Base-by-base conservation (phyloP, 176 grass and related monocot species). In the Oryza coarctata region DNA sequence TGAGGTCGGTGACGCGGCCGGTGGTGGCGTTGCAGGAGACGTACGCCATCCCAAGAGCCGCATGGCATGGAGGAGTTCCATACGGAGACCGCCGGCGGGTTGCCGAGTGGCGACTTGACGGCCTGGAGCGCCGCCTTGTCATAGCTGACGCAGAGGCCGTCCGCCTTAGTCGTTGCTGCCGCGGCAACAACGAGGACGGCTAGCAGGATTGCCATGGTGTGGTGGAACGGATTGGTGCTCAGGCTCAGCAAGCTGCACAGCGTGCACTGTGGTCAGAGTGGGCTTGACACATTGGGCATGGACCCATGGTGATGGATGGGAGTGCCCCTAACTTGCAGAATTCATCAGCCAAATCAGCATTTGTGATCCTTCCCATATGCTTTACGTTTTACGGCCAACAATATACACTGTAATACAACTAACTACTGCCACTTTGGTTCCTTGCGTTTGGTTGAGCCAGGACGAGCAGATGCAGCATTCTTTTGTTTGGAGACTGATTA, bases 11-110 rank as follows among this genome's bases (percentile, higher is more conserved):
- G 39, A 88, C 85, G 50, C 88, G 82, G 27, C 82, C 88, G 3
- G 82, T 86, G 18, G 82, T 73, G 70, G 78, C 25, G 49, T 90
- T 41, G 82, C 91, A 94, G 29, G 67, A 62, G 36, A 94, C 31
- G n/a, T n/a, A n/a, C n/a, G 65, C 91, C 91, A 0, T 70, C 2
- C 91, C 91, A 94, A 3, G 63, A 28, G 68, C 88, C 90, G 73
- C 88, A 94, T 26, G 68, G 13, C 2, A 43, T 20, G 9, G 58
- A 83, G 31, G 88, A 86, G 62, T 86, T 79, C 91, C 91, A 90
- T 4, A 69, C 63, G 29, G 85, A 87, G 38, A 93, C 85, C 12
- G n/a, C 85, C 6, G 72, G 15, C 1, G 77, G 85, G 72, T 82
- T 55, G 62, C 86, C 80, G 28, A 93, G 45, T 0, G 72, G 82